Base-by-base conservation (phyloP, 1,284 basidiomycete genomes). In the Macrocystidia cucumis region DNA sequence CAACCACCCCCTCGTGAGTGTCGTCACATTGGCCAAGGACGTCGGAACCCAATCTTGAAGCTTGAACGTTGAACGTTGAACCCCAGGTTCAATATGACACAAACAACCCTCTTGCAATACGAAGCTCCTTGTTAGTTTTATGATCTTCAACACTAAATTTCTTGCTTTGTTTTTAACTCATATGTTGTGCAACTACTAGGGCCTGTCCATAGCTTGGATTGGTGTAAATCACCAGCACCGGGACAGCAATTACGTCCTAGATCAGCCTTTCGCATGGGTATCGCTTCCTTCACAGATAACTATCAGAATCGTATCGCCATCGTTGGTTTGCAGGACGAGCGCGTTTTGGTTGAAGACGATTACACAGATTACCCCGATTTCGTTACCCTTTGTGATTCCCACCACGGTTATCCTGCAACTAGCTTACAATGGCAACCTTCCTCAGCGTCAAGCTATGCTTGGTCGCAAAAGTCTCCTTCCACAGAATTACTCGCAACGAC, bases 401-500 rank as follows among this genome's bases (percentile, higher is more conserved):
- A 74, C 45, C 85, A 90, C 47, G 85, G 85, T 34, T 91, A 90
- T 59, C 89, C 88, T 6, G 84, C 84, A 5, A 90, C 86, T 5
- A 79, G 73, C 50, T 55, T 91, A 34, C 83, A 84, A 52, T 91
- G 88, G 83, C 85, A 89, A 46, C 88, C 89, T 13, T 69, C 74
- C 3, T 69, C 72, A 14, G 69, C 85, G 17, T 56, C 65, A 30
- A 69, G 62, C 35, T 76, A 73, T 49, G 56, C 65, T 29, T 88
- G 79, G 82, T 65, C 72, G 6, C 71, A 76, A 50, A 82, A 79
- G 48, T 60, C 68, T 3, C 60, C 65, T 3, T 58, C 62, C 11
- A 69, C 79, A 27, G 92, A 96, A 58, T 60, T 95, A 34, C 66
- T 97, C 11, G 92, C 91, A 9, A 93, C 89, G 3, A 91, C 89